Conservation (phyloP, 1,284 basidiomycete species). For the Melanopsichium pennsylvanicum region DNA sequence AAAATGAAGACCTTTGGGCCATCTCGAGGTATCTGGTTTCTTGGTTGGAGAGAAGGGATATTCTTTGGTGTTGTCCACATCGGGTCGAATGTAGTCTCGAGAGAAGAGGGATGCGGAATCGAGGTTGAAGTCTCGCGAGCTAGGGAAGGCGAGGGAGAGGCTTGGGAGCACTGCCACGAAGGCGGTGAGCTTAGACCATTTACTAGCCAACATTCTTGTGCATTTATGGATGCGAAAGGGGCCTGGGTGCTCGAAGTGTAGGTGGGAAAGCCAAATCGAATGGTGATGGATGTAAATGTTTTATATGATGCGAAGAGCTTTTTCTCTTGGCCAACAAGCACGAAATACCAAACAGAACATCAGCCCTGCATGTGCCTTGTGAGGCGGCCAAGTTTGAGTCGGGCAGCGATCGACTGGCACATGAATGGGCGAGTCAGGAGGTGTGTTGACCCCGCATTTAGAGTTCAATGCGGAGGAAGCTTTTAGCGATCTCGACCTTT, state of each 20-base stretch:
- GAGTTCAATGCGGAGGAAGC: background rate
- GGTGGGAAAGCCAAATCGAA: too few relatives aligned
- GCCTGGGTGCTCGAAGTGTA: background rate
- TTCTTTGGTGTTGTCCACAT: constrained; percentile 16
- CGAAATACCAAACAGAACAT: too few relatives aligned
- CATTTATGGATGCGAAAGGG: background rate
- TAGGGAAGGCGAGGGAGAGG: constrained; percentile 16
- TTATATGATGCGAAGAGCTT: too few relatives aligned
- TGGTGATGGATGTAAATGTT: constrained; percentile 1
- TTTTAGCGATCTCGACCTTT: constrained; percentile 1
- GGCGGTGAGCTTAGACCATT: constrained; percentile 20
- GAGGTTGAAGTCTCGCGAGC: constrained; percentile 64
- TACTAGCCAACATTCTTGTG: constrained; percentile 22
- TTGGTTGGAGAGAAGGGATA: constrained; percentile 8
- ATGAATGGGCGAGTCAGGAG: background rate
- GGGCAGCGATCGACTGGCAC: background rate
- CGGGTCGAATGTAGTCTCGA: constrained; percentile 93
- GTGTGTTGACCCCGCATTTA: constrained; percentile 22
- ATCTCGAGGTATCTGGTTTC: constrained; percentile 14
- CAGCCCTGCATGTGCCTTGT: background rate
- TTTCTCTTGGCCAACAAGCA: too few relatives aligned
- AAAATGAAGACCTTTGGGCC: constrained; percentile 39
- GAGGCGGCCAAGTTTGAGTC: background rate
- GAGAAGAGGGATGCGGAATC: constrained; percentile 93
- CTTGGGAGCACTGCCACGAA: constrained; percentile 16